These are phyloP conservation scores for Rhodotorula sp. DNA, from an alignment of 1,284 basidiomycete genomes.

Conservation along the genomic window DNA sequence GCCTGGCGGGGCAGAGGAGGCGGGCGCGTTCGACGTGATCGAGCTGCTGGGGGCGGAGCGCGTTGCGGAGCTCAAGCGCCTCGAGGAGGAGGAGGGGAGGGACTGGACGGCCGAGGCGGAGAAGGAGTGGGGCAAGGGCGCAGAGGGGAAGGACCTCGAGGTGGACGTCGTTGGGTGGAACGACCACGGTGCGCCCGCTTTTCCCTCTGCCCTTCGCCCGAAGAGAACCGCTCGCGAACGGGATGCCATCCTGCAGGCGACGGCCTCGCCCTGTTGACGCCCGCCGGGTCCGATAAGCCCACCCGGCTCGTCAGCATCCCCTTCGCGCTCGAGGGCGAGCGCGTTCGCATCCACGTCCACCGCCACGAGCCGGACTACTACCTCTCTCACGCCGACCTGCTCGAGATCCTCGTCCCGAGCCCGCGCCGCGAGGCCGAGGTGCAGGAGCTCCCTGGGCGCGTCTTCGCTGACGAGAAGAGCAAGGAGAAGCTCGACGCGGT, in stretches of 20 bases:
- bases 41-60: constrained; percentile 66
- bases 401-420: constrained; percentile 63
- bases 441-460: constrained; percentile 7
- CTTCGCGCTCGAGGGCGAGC: constrained; percentile 79
- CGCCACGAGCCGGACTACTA: constrained; percentile 58
- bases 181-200: constrained; percentile 61
- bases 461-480: constrained; percentile 10
- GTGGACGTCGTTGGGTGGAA: constrained; percentile 65
- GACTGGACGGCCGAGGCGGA: constrained; percentile 58
- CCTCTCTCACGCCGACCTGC: constrained; percentile 73
- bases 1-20: constrained; percentile 61
- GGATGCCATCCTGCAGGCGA: constrained; percentile 58
- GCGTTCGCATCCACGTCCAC: constrained; percentile 69
- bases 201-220: constrained; percentile 36
- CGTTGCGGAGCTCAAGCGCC: constrained; percentile 60
- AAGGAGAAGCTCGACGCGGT: constrained; percentile 21
- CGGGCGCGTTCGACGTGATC: constrained; percentile 70
- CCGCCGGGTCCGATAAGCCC: constrained; percentile 50
- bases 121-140: constrained; percentile 40
- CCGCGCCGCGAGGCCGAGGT: constrained; percentile 39
- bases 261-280: constrained; percentile 64
- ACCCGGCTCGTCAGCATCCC: constrained; percentile 81
- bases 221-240: constrained; percentile 17
- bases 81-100: constrained; percentile 61
- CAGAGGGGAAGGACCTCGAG: constrained; percentile 55